Percentiles rank a stretch among this genome's conserved stretches.
Evolutionary conservation across 352 stramenopile genomes (phyloP).

Genomic region (Pythium dissotocum): DNA sequence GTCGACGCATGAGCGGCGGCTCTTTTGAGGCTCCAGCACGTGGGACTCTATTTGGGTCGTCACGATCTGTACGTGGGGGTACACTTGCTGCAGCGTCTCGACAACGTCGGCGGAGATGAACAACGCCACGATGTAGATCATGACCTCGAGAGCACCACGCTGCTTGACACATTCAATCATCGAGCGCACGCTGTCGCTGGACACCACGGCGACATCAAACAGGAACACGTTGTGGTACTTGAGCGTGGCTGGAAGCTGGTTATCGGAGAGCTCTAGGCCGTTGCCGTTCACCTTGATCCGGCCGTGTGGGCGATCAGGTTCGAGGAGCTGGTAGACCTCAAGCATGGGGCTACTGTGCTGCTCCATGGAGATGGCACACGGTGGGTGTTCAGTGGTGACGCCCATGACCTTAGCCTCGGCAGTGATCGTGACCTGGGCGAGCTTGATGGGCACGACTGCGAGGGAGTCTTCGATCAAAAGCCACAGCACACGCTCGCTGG

Average conservation of each 20-base stretch:
- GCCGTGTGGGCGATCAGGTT: slow-evolving; percentile 23
- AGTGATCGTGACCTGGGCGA: slow-evolving; percentile 14
- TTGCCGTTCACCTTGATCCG: slow-evolving; percentile 8
- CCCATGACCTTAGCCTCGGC: slow-evolving; percentile 21
- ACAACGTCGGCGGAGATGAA: slow-evolving; percentile 42
- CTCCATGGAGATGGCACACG: slow-evolving; percentile 31
- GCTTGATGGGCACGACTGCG: slow-evolving; percentile 22
- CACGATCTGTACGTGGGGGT: slow-evolving; percentile 38
- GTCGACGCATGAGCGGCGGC: slow-evolving; percentile 25
- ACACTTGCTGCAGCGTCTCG: slow-evolving; percentile 32
- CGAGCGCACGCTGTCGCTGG: slow-evolving; percentile 30
- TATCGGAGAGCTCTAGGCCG: slow-evolving; percentile 3
- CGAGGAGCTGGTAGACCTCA: slow-evolving; percentile 27
- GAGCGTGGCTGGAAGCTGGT: slow-evolving; percentile 33
- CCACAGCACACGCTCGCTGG: slow-evolving; percentile 52
- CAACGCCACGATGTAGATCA: slow-evolving; percentile 50
- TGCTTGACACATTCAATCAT: slow-evolving; percentile 41
- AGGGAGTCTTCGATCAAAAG: slow-evolving; percentile 49
- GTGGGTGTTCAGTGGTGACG: slow-evolving; percentile 27
- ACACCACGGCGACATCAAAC: slow-evolving; percentile 43
- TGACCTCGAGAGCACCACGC: slow-evolving; percentile 46
- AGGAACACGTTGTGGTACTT: slow-evolving; percentile 64
- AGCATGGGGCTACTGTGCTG: slow-evolving; percentile 29
- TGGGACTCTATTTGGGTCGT: slow-evolving; percentile 29
- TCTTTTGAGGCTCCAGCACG: slow-evolving; percentile 19